Base-by-base conservation (phyloP, 306 rosid species). In the Elaeagnus macrophylla region DNA sequence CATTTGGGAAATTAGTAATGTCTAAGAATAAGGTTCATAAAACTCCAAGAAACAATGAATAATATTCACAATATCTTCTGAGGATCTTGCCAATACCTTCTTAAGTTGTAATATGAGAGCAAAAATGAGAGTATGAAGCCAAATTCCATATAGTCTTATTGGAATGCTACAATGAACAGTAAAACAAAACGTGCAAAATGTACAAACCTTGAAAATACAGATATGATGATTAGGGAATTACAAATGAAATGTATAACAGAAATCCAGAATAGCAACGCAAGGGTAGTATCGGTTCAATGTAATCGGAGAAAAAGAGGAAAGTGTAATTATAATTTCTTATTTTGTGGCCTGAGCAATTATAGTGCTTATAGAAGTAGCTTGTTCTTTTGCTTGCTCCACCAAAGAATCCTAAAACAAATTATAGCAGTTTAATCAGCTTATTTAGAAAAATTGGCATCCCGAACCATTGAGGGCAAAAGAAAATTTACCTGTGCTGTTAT, bases 311-410 rank as follows among this genome's bases (percentile, higher is more conserved):
- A 54, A 13, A 12, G 45, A 18, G 12, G 18, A 43, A 20, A 12
- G n/a, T 16, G 25, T 38, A 60, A 19, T 15, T 19, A 12, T 17
- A 15, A 4, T 12, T 51, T 56, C 39, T 52, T 70, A 80, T 75
- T 80, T 76, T 48, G 86, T 80, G 69, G 95, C 95, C 74, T 89
- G 93, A 9, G 93, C 89, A 10, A 89, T 85, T 59, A 89, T 85
- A 54, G 83, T 86, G 63, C 94, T 86, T 41, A 89, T 35, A 12
- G 94, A 89, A 70, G 89, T 75, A 36, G 89, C 95, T 67, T 89
- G 87, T 73, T 89, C 95, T 70, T 85, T 85, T 12, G 97, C 97
- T 48, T 87, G 81, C 75, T 89, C 95, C 82, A 85, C 97, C 80
- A 89, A 51, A 39, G 97, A 82, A 81, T 89, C 97, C 97, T 85